A percentile compares a stretch with the other conserved stretches of the same genome.
These are phyloP conservation scores for Colletotrichum sp. DNA, from an alignment of 2,329 filamentous ascomycete genomes.

Conservation along the genomic window DNA sequence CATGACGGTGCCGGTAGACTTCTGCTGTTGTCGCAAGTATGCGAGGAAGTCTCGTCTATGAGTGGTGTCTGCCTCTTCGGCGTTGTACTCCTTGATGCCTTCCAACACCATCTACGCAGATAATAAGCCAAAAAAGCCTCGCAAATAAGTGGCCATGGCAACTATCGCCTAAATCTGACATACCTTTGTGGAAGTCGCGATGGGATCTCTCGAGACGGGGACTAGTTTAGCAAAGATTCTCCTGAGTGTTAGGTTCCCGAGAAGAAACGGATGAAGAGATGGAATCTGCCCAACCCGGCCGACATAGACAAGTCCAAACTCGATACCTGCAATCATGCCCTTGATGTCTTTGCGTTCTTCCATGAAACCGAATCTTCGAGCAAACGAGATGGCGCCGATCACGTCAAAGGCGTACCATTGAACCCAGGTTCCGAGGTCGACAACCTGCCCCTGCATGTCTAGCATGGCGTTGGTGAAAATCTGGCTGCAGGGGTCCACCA, in stretches of 20 bases:
- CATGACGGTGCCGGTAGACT: neutral
- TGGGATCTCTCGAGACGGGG: neutral
- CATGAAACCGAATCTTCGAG: neutral
- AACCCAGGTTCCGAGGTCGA: neutral
- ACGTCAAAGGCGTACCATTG: neutral
- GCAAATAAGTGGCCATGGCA: rapidly evolving
- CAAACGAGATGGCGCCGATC: neutral
- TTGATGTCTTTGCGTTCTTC: neutral
- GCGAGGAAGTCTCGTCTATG: neutral
- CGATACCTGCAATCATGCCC: neutral
- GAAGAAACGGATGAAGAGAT: neutral
- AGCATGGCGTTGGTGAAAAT: neutral
- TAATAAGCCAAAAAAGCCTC: rapidly evolving
- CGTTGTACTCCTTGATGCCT: neutral
- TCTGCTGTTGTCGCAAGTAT: neutral
- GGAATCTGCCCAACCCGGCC: neutral
- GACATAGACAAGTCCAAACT: neutral
- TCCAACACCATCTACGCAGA: neutral
- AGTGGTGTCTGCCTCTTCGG: neutral
- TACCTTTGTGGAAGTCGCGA: neutral
- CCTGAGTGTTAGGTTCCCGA: neutral
- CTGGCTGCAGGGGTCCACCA: neutral
- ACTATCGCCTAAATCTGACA: neutral
- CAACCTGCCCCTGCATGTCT: neutral
- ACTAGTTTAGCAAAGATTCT: neutral